Conservation (phyloP, 768 basidiomycete genomes). For the Lentinula guzmanii region DNA sequence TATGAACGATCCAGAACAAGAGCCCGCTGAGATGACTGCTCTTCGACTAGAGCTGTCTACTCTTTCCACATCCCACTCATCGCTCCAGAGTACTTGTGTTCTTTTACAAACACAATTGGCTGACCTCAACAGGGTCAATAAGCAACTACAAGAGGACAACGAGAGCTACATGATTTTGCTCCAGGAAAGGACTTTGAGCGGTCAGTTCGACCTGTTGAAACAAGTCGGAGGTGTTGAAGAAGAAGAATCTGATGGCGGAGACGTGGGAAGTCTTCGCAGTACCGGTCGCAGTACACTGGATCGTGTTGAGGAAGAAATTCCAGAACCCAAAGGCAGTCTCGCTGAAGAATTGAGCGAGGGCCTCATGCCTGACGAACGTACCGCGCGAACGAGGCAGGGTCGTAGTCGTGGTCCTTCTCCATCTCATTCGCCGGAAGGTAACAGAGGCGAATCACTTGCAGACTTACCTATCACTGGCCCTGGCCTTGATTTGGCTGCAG, state of each 20-base stretch:
- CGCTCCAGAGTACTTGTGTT: conserved; percentile 78
- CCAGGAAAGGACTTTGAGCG: conserved; percentile 85
- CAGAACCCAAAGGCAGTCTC: conserved; percentile 4
- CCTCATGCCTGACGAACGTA: conserved; percentile 29
- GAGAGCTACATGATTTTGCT: conserved; percentile 95
- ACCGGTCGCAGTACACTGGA: conserved; percentile 54
- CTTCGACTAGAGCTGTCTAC: conserved; percentile 81
- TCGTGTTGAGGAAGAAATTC: conserved; percentile 48
- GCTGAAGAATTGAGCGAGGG: conserved; percentile 34
- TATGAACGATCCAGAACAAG: conserved; percentile 58
- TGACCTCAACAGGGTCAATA: conserved; percentile 85
- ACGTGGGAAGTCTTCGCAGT: conserved; percentile 52
- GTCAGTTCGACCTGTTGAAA: conserved; percentile 74
- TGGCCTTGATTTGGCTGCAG: conserved; percentile 85
- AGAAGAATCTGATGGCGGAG: conserved; percentile 36
- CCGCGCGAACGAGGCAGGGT: conserved; percentile 36
- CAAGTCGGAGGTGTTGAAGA: conserved; percentile 54
- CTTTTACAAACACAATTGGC: conserved; percentile 79
- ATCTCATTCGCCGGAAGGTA: conserved; percentile 38
- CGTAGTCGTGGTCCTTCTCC: conserved; percentile 49
- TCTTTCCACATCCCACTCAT: conserved; percentile 78
- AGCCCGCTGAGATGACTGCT: conserved; percentile 85
- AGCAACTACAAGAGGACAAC: conserved; percentile 90
- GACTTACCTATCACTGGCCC: conserved; percentile 85
- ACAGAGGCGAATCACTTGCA: conserved; percentile 76